Percentiles rank a stretch among this genome's conserved stretches.
These are phyloP conservation scores for Ophiorrhiza pumila DNA, from an alignment of 257 asterid genomes.

Conservation along the genomic window DNA sequence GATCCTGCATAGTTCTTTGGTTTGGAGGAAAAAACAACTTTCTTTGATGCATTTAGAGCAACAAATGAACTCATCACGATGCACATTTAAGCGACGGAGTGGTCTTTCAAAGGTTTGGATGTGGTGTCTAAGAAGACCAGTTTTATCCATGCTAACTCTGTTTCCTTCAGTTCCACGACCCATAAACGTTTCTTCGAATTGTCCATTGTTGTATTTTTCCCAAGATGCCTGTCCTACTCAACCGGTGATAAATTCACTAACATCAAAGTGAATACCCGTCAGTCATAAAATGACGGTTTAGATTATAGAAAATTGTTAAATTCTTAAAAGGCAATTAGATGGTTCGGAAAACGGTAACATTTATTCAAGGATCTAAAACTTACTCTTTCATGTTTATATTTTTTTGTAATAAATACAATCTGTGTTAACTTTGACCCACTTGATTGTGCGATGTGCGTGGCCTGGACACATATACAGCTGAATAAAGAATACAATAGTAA, in stretches of 20 bases:
- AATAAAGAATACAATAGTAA: background rate
- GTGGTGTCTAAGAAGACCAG: slow-evolving; percentile 35
- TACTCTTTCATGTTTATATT: no score
- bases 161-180: slow-evolving; percentile 2
- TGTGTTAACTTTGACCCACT: no score
- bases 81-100: slow-evolving; percentile 23
- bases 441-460: background rate
- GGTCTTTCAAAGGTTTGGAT: slow-evolving; percentile 30
- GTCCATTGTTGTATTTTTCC: no score
- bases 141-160: slow-evolving; percentile 19
- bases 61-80: slow-evolving; percentile 43
- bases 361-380: no score
- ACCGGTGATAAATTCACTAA: no score
- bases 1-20: slow-evolving; percentile 21
- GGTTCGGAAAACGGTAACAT: no score
- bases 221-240: background rate
- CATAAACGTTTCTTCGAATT: no score
- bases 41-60: slow-evolving; percentile 34
- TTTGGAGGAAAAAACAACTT: slow-evolving; percentile 29
- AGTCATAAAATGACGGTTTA: no score
- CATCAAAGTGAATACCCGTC: no score
- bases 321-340: no score
- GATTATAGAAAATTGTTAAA: no score
- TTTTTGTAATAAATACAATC: no score
- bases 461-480: background rate